phyloP scores from a whole-genome alignment of 1,284 basidiomycete genomes.

The Filobasidium uniguttulatum region DNA sequence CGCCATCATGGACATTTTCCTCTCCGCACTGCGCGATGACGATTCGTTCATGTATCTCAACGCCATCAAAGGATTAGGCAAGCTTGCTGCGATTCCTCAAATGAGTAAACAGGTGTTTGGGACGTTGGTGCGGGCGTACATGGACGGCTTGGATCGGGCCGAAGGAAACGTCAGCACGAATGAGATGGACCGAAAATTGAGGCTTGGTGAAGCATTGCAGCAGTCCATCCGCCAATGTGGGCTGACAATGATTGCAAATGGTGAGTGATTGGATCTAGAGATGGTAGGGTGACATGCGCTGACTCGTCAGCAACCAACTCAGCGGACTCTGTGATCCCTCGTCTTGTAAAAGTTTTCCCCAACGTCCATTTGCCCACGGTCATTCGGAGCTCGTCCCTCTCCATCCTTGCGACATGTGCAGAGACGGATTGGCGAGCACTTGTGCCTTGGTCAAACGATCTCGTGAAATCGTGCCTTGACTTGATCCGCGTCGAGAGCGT shows the following conservation, averaged over 20 bases:
- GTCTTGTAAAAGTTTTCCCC: constrained; percentile 50
- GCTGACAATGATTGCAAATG: constrained; percentile 51
- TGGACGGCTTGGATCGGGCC: constrained; percentile 17
- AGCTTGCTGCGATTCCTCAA: constrained; percentile 63
- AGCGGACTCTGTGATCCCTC: constrained; percentile 61
- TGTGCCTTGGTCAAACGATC: constrained; percentile 48
- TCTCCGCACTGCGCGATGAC: constrained; percentile 74
- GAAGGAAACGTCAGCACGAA: constrained; percentile 41
- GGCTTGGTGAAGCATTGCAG: constrained; percentile 76
- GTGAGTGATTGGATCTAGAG: constrained; percentile 40
- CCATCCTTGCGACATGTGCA: constrained; percentile 60
- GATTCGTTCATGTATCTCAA: constrained; percentile 93
- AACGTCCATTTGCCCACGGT: constrained; percentile 50
- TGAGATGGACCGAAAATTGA: constrained; percentile 62
- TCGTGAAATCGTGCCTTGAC: constrained; percentile 57
- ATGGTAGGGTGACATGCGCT: background rate
- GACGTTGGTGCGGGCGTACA: constrained; percentile 52
- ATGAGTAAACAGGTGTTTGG: constrained; percentile 58
- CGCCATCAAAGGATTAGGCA: constrained; percentile 74
- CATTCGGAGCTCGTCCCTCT: constrained; percentile 66
- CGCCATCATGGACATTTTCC: constrained; percentile 72
- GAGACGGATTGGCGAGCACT: constrained; percentile 52
- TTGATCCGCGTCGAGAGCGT: constrained; percentile 62
- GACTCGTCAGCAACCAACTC: background rate
- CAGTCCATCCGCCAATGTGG: constrained; percentile 65